These are phyloP conservation scores for Melampsora americana DNA, from an alignment of 1,284 basidiomycete genomes.

Conservation along the genomic window DNA sequence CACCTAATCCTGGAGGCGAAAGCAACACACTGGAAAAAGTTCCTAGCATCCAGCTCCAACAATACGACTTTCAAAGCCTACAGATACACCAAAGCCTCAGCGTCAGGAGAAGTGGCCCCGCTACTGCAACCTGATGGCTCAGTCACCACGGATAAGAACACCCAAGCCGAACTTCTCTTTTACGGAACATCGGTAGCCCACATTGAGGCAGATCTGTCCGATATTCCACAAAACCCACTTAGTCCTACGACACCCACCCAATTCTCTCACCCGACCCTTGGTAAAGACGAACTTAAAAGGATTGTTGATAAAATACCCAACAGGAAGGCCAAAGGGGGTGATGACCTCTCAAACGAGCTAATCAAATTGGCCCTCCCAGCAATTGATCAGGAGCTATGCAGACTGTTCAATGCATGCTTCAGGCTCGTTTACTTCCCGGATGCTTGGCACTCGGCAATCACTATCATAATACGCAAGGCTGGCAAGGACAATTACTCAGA, in stretches of 20 bases:
- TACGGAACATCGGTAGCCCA: too few relatives aligned
- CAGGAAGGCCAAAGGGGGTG: too few relatives aligned
- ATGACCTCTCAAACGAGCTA: constrained; percentile 6
- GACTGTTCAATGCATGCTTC: too few relatives aligned
- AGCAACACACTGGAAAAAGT: background rate
- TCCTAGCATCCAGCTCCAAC: background rate
- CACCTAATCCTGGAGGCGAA: background rate
- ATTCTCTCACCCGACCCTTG: too few relatives aligned
- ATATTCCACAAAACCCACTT: too few relatives aligned
- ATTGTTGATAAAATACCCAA: too few relatives aligned
- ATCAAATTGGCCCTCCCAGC: background rate
- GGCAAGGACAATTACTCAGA: constrained; percentile 1
- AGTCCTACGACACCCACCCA: too few relatives aligned
- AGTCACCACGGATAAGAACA: background rate
- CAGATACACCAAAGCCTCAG: constrained; percentile 7
- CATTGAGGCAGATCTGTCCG: too few relatives aligned
- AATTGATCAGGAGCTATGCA: background rate
- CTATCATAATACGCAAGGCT: constrained; percentile 6
- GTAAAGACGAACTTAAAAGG: too few relatives aligned
- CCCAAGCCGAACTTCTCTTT: constrained; percentile 17
- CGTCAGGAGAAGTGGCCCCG: background rate
- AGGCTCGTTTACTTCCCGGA: background rate
- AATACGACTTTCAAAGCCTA: constrained; percentile 8
- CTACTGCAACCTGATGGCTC: background rate
- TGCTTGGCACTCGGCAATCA: background rate